Conservation (phyloP, 139 green algal species). For the Micractinium conductrix region DNA sequence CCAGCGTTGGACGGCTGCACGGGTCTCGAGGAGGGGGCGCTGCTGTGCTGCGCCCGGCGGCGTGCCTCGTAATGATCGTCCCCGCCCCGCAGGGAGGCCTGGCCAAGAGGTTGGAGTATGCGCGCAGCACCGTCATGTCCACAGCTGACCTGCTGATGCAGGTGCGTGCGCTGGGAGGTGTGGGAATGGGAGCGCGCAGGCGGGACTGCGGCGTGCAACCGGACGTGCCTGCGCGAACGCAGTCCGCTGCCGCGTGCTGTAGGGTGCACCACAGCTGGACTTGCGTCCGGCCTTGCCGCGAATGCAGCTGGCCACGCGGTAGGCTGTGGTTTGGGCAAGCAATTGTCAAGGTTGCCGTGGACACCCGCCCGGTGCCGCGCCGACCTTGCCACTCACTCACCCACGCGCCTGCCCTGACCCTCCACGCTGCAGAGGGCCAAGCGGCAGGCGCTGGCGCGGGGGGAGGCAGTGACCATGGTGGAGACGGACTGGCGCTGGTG, state of each 20-base stretch:
- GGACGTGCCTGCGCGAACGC: too few relatives aligned
- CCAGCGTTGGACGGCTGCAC: too few relatives aligned
- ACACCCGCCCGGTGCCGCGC: too few relatives aligned
- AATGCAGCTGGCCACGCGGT: too few relatives aligned
- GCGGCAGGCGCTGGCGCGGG: background rate
- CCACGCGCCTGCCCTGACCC: background rate
- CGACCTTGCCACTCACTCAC: too few relatives aligned
- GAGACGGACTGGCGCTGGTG: slow-evolving; percentile 42
- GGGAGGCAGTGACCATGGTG: slow-evolving; percentile 4
- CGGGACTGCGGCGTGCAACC: too few relatives aligned
- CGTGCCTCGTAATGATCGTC: too few relatives aligned
- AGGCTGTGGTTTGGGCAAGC: too few relatives aligned
- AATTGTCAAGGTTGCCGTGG: too few relatives aligned
- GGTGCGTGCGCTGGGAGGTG: background rate
- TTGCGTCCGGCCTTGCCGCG: background rate
- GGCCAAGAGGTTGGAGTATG: slow-evolving; percentile 30
- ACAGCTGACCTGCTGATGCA: slow-evolving; percentile 31
- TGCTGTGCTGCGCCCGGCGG: too few relatives aligned
- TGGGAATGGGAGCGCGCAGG: too few relatives aligned
- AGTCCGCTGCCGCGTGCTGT: background rate
- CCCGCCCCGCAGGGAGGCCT: background rate
- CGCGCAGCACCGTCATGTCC: slow-evolving; percentile 16
- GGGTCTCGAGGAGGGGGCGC: too few relatives aligned
- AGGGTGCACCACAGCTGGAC: background rate
- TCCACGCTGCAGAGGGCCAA: background rate